phyloP scores from a whole-genome alignment of 2,329 filamentous ascomycete species.

The Aotearoamyces nothofagi region DNA sequence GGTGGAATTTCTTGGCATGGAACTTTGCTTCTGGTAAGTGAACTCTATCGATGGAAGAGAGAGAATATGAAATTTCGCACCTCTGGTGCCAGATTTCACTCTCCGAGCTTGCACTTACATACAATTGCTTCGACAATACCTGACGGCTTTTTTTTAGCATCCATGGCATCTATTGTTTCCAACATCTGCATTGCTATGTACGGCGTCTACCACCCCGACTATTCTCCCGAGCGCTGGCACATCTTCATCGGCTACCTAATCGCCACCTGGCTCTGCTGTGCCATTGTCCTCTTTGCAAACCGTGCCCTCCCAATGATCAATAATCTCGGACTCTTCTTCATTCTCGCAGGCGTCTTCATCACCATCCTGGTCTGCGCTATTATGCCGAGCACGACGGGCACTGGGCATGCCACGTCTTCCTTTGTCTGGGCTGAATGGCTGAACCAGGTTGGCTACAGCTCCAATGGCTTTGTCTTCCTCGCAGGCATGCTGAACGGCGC shows the following conservation, averaged over 20 bases:
- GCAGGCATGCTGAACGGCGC: constrained; percentile 49
- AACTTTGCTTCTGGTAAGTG: constrained; percentile 5
- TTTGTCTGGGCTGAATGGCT: constrained; percentile 26
- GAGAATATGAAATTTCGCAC: too few relatives aligned
- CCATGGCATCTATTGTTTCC: constrained; percentile 3
- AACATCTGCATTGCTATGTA: constrained; percentile 4
- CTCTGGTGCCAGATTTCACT: too few relatives aligned
- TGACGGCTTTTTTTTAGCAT: too few relatives aligned
- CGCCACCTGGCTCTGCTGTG: constrained; percentile 26
- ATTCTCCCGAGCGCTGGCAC: constrained; percentile 27
- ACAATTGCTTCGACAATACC: not conserved
- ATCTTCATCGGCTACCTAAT: constrained; percentile 30
- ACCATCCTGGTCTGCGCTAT: constrained; percentile 36
- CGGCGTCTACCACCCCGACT: constrained; percentile 25
- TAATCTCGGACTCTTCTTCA: constrained; percentile 33
- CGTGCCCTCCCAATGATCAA: constrained; percentile 31
- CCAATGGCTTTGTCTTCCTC: constrained; percentile 37
- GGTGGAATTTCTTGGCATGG: constrained; percentile 33
- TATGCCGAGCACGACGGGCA: constrained; percentile 29
- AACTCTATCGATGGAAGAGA: too few relatives aligned
- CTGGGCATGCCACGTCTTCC: constrained; percentile 19
- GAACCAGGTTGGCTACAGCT: constrained; percentile 25
- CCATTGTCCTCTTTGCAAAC: constrained; percentile 33
- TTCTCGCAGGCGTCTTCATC: constrained; percentile 33
- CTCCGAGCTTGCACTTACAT: too few relatives aligned